These are phyloP conservation scores for Aurantiochytrium sp. DNA, from an alignment of 108 stramenopile genomes.

Conservation along the genomic window DNA sequence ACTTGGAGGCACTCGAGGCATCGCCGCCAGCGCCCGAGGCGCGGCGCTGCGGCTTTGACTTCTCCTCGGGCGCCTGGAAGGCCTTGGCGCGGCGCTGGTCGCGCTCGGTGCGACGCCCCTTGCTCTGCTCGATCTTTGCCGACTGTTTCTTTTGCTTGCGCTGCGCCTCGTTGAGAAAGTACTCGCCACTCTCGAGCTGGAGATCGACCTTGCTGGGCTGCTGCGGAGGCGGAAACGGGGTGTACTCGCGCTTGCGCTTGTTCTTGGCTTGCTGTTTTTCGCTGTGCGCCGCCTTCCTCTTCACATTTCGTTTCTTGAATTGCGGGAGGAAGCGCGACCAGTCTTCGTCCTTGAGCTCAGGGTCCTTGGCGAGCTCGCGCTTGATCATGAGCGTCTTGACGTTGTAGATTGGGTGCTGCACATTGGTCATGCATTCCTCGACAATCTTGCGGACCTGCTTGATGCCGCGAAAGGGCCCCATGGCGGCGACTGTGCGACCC, in stretches of 20 bases:
- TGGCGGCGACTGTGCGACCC: constrained; percentile 86
- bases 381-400: constrained; percentile 99
- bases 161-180: constrained; percentile 47
- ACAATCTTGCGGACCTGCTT: constrained; percentile 89
- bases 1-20: neutral
- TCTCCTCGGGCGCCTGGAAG: neutral
- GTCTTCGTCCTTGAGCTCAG: constrained; percentile 76
- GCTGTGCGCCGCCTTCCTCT: constrained; percentile 62
- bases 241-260: constrained; percentile 72
- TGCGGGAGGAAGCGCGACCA: constrained; percentile 94
- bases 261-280: neutral
- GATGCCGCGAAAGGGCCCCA: constrained; percentile 75
- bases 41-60: neutral
- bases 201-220: constrained; percentile 83
- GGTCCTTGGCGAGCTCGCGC: constrained; percentile 90
- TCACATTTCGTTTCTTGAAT: constrained; percentile 94
- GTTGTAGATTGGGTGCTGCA: constrained; percentile 93
- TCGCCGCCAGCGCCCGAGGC: neutral
- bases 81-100: neutral
- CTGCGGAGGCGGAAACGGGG: constrained; percentile 91
- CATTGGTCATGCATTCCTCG: constrained; percentile 95
- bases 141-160: neutral
- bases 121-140: neutral
- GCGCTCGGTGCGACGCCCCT: neutral
- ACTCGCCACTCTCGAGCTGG: constrained; percentile 79